These are phyloP conservation scores for Aspergillus aculeatus DNA, from an alignment of 2,329 filamentous ascomycete genomes.

Conservation along the genomic window DNA sequence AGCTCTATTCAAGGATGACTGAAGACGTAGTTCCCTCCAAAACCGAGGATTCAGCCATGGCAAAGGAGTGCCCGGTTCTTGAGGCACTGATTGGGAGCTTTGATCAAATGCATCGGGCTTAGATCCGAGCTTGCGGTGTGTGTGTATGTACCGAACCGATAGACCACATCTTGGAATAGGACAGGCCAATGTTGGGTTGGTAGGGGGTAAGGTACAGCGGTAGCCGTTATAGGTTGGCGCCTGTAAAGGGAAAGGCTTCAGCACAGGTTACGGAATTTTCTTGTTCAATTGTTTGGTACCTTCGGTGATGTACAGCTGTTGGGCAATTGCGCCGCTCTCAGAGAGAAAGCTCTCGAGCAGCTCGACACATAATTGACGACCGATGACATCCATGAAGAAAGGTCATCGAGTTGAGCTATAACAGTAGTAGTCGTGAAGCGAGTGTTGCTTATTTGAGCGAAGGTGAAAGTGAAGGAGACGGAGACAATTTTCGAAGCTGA, in stretches of 20 bases:
- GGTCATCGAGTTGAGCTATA: constrained; percentile 9
- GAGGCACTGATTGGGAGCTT: background rate
- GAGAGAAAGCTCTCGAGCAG: constrained; percentile 37
- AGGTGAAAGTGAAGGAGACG: background rate
- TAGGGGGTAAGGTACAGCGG: background rate
- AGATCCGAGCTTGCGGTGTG: background rate
- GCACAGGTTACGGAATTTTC: background rate
- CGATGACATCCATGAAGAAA: constrained; percentile 45
- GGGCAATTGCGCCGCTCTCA: constrained; percentile 34
- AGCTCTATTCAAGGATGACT: constrained; percentile 16
- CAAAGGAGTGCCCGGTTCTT: background rate
- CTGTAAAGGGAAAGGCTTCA: background rate
- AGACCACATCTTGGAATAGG: background rate
- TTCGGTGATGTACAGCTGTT: constrained; percentile 26
- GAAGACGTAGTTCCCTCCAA: constrained; percentile 16
- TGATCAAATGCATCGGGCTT: background rate
- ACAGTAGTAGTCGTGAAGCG: background rate
- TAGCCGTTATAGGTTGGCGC: background rate
- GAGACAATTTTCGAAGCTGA: no score
- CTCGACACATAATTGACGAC: constrained; percentile 39
- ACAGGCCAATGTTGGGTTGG: background rate
- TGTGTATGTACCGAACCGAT: background rate
- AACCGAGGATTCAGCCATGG: constrained; percentile 2
- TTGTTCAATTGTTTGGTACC: constrained; percentile 17
- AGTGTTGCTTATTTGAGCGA: no score